Base-by-base conservation (phyloP, 306 rosid species). In the Senna siamea region DNA sequence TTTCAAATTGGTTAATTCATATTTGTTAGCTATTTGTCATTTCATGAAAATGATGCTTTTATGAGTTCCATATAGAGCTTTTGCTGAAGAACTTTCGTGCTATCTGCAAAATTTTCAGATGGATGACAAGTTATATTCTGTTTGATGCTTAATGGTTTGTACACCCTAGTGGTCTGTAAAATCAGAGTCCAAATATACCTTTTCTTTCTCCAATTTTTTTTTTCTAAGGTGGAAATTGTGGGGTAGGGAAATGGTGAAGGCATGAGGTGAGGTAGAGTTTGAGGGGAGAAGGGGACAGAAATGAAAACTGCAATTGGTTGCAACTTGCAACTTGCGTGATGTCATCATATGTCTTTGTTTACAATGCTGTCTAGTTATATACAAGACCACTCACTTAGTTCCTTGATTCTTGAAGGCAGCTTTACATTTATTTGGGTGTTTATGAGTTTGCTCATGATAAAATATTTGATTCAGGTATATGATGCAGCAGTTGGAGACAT, bases 401-500 rank as follows among this genome's bases (percentile, higher is more conserved):
- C 28, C 68, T 69, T 57, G 59, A 15, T 55, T 56, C 60, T 63
- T 32, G 69, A 62, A 54, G 13, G 47, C n/a, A 12, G 38, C 58
- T 41, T 26, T 64, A 23, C 66, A 63, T 71, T 60, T 79, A 7
- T 51, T 76, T 63, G 20, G 26, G 7, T 53, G 65, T 50, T 44
- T 26, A 59, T 73, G 35, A 62, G 43, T 43, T 54, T 77, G 59
- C 46, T 79, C 60, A 41, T 67, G 17, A 56, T 35, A 53, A 76
- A 69, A 72, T 67, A 18, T 59, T 82, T 83, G 76, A 26, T 79
- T 30, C 81, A 94, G 99, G 82, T 84, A 72, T 88, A 74, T 52
- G 97, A 94, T 88, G 99, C 99, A 0, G 96, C 85, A 73, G 92
- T 94, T 18, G 99, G 99, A 79, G 99, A 94, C 85, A 88, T 94